Evolutionary conservation across 2,329 filamentous ascomycete genomes (phyloP).

Genomic region (Fusarium marasasianum): DNA sequence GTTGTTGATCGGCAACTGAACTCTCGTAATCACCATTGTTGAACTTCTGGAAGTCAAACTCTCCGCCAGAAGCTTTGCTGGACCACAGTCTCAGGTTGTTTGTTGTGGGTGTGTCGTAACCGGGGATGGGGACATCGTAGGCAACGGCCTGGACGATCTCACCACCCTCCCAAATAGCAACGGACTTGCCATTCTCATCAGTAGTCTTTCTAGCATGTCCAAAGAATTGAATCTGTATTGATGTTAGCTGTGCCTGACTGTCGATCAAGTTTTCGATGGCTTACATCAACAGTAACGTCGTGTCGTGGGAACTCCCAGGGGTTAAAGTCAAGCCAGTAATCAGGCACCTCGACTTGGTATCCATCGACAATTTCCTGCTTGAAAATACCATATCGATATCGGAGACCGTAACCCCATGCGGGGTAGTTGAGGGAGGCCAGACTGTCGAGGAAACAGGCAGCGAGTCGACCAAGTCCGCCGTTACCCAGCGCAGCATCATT

Average conservation of each 20-base stretch:
- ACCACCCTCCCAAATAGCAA: constrained; percentile 87
- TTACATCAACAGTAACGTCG: constrained; percentile 89
- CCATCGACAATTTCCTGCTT: constrained; percentile 99
- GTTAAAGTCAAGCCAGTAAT: constrained; percentile 99
- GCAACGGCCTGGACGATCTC: constrained; percentile 92
- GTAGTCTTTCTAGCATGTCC: constrained; percentile 80
- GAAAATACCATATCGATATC: constrained; percentile 98
- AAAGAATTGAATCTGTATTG: constrained; percentile 85
- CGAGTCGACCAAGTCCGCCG: constrained; percentile 91
- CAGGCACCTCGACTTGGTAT: constrained; percentile 97
- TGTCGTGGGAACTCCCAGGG: constrained; percentile 98
- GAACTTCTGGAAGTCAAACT: constrained; percentile 99
- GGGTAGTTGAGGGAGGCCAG: constrained; percentile 94
- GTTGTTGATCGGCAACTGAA: constrained; percentile 97
- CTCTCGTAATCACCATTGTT: constrained; percentile 98
- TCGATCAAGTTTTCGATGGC: constrained; percentile 36
- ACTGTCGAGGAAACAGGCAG: constrained; percentile 97
- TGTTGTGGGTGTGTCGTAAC: constrained; percentile 87
- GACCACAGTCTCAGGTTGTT: constrained; percentile 99
- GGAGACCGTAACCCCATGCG: constrained; percentile 95
- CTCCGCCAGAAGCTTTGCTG: constrained; percentile 94
- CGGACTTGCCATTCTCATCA: constrained; percentile 79
- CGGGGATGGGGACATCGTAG: constrained; percentile 92
- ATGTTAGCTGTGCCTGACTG: constrained; percentile 4
- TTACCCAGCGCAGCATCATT: constrained; percentile 97